phyloP scores from a whole-genome alignment of 805 yeast genomes.

The Soucietia sequanensis region DNA sequence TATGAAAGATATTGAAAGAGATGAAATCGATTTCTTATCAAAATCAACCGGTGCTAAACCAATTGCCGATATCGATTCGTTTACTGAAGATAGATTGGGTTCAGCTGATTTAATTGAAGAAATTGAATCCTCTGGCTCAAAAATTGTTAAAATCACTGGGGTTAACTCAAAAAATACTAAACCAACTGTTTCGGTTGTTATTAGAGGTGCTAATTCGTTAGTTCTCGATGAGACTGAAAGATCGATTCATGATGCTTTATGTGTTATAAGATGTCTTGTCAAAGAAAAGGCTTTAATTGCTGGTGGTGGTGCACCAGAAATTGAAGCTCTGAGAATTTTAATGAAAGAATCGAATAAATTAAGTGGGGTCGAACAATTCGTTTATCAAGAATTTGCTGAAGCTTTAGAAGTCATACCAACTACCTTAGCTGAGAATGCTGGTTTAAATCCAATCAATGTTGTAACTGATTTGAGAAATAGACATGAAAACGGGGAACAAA shows the following conservation, averaged over 20 bases:
- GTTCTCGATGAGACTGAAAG: slow-evolving; percentile 96
- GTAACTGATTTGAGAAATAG: slow-evolving; percentile 89
- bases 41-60: slow-evolving; percentile 92
- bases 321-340: slow-evolving; percentile 77
- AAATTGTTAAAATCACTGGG: slow-evolving; percentile 84
- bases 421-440: slow-evolving; percentile 93
- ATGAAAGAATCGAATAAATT: slow-evolving; percentile 67
- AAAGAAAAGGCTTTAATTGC: slow-evolving; percentile 89
- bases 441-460: slow-evolving; percentile 84
- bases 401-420: slow-evolving; percentile 93
- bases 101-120: slow-evolving; percentile 92
- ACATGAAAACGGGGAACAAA: slow-evolving; percentile 86
- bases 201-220: slow-evolving; percentile 92
- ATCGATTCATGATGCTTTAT: slow-evolving; percentile 94
- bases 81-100: slow-evolving; percentile 91
- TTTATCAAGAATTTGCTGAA: slow-evolving; percentile 88
- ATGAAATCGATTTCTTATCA: slow-evolving; percentile 87
- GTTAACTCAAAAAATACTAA: slow-evolving; percentile 51
- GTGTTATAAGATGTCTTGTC: slow-evolving; percentile 87
- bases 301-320: slow-evolving; percentile 99
- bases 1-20: slow-evolving; percentile 92
- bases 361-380: slow-evolving; percentile 85
- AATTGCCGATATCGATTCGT: slow-evolving; percentile 90
- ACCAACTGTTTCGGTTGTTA: slow-evolving; percentile 82
- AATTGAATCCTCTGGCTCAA: slow-evolving; percentile 84